Percentiles rank a stretch among this genome's conserved stretches.
Evolutionary conservation across 768 basidiomycete species (phyloP).

Genomic region (Phaffia tasmanica): DNA sequence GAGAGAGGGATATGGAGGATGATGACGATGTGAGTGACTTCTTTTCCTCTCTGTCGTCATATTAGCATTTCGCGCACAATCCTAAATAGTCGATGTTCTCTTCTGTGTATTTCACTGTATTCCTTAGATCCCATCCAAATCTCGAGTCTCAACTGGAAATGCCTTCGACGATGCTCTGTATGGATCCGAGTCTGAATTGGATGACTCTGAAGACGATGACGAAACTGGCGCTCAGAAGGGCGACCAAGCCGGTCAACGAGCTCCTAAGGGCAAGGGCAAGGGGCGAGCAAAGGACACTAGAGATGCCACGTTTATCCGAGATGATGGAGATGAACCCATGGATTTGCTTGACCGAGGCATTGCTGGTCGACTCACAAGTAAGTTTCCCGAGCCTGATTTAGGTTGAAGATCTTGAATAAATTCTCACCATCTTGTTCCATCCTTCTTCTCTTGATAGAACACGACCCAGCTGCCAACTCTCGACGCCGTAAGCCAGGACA

Average conservation of each 20-base stretch:
- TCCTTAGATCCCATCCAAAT: constrained; percentile 40
- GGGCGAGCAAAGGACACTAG: constrained; percentile 39
- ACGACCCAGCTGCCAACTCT: constrained; percentile 32
- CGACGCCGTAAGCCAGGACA: constrained; percentile 64
- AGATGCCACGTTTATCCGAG: constrained; percentile 55
- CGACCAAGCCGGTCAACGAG: constrained; percentile 16
- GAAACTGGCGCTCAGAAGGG: constrained; percentile 28
- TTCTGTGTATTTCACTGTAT: not conserved
- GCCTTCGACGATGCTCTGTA: constrained; percentile 97
- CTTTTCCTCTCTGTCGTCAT: not conserved
- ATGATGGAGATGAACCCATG: constrained; percentile 89
- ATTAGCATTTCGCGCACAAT: not conserved
- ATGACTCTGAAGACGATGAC: constrained; percentile 43
- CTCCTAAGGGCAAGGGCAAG: constrained; percentile 35
- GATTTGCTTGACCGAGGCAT: constrained; percentile 69
- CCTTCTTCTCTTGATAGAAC: constrained; percentile 16
- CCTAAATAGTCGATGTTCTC: not conserved
- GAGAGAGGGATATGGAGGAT: constrained; percentile 46
- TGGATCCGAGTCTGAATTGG: constrained; percentile 85
- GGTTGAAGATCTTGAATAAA: not conserved
- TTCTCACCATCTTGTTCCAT: not conserved
- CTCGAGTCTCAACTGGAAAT: constrained; percentile 56
- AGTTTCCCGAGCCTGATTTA: constrained; percentile 18
- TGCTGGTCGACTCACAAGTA: constrained; percentile 39
- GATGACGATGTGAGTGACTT: constrained; percentile 41